Percentiles rank a stretch among this genome's conserved stretches.
Evolutionary conservation across 2,329 filamentous ascomycete species (phyloP).

Genomic region (Fusarium papillatum): DNA sequence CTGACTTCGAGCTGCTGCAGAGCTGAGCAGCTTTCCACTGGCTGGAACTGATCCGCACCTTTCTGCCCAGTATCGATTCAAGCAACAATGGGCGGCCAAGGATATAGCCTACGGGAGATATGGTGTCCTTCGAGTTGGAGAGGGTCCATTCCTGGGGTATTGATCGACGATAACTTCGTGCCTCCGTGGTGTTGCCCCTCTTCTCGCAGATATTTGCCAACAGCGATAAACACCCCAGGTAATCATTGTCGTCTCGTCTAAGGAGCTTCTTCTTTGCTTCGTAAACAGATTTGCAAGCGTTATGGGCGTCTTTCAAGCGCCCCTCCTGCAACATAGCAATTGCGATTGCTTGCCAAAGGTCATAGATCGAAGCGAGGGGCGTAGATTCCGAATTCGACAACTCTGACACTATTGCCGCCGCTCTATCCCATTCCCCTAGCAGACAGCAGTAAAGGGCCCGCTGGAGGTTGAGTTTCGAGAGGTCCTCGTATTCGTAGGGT

Average conservation of each 20-base stretch:
- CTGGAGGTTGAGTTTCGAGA: background rate
- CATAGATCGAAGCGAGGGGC: background rate
- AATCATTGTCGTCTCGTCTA: background rate
- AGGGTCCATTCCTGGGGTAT: background rate
- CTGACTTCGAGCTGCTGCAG: background rate
- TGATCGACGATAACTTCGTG: background rate
- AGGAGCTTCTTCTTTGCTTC: constrained; percentile 6
- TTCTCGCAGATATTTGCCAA: constrained; percentile 7
- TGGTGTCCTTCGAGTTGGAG: background rate
- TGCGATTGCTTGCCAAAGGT: constrained; percentile 9
- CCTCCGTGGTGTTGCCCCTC: background rate
- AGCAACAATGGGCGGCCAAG: background rate
- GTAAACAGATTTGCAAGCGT: background rate
- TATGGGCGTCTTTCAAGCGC: constrained; percentile 4
- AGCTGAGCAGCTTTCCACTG: background rate
- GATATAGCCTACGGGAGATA: background rate
- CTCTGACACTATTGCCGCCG: background rate
- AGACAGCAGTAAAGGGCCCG: constrained; percentile 10
- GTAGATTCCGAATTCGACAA: background rate
- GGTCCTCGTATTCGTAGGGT: background rate
- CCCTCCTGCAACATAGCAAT: background rate
- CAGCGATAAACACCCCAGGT: background rate
- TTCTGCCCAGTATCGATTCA: background rate
- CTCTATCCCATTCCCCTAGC: constrained; percentile 4
- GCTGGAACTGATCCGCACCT: background rate